A percentile compares a stretch with the other conserved stretches of the same genome.
phyloP scores from a whole-genome alignment of 2,329 filamentous ascomycete genomes.

The Ophiosphaerella narmari region DNA sequence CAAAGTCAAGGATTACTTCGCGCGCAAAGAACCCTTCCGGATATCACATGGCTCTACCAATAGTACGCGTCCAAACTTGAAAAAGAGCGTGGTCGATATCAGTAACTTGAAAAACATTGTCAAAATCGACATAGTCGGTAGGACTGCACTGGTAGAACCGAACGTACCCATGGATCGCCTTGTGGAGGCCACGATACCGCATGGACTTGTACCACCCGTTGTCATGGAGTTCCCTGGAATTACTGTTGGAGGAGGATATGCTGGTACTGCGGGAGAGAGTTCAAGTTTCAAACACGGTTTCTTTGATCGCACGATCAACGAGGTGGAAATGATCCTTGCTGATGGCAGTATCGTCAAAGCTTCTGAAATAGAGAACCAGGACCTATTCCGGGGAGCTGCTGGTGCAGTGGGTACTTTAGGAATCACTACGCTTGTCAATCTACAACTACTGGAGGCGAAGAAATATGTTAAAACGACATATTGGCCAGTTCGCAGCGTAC shows the following conservation, averaged over 20 bases:
- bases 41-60: slow-evolving; percentile 80
- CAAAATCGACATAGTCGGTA: slow-evolving; percentile 57
- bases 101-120: slow-evolving; percentile 67
- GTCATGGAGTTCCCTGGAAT: slow-evolving; percentile 77
- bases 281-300: slow-evolving; percentile 71
- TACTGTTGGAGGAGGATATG: slow-evolving; percentile 70
- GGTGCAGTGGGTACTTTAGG: slow-evolving; percentile 70
- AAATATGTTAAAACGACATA: slow-evolving; percentile 57
- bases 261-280: slow-evolving; percentile 70
- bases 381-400: slow-evolving; percentile 68
- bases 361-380: slow-evolving; percentile 59
- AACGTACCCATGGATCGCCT: slow-evolving; percentile 72
- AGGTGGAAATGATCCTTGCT: slow-evolving; percentile 68
- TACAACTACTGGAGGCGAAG: slow-evolving; percentile 53
- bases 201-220: slow-evolving; percentile 65
- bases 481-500: slow-evolving; percentile 48
- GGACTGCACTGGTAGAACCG: slow-evolving; percentile 69
- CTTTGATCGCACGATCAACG: slow-evolving; percentile 66
- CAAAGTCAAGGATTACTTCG: slow-evolving; percentile 56
- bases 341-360: slow-evolving; percentile 62
- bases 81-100: slow-evolving; percentile 64
- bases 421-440: slow-evolving; percentile 63
- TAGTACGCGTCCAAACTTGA: slow-evolving; percentile 64
- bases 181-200: slow-evolving; percentile 60
- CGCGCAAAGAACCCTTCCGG: slow-evolving; percentile 65